Base-by-base conservation (phyloP, 1,284 basidiomycete species). In the Puccinia novopanici region DNA sequence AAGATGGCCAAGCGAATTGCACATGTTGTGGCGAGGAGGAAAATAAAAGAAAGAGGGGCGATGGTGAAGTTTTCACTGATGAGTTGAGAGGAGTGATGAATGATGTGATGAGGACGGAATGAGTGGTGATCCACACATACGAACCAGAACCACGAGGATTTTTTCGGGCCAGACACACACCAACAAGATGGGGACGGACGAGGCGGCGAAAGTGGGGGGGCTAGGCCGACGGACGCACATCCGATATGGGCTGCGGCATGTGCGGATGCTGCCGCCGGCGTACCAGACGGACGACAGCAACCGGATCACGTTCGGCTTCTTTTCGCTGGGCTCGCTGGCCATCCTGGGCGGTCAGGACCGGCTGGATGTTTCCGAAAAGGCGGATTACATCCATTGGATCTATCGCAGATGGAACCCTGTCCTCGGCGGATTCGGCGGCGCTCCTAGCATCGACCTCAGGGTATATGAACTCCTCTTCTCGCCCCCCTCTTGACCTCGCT, bases 301-400 rank as follows among this genome's bases (percentile, higher is more conserved):
- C 83, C 94, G 93, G 83, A 87, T 94, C 83, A 93, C 92, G 1
- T 84, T 94, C 63, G 90, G 88, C n/a, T 95, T 93, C 87, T 95
- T 95, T 84, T 92, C 91, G 83, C 87, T 95, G 19, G 91, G 92
- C 0, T 89, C 90, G 0, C 86, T 95, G 40, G 93, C 94, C 84
- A 86, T 95, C 22, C 88, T 93, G 9, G 90, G 89, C 12, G 84
- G 92, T 3, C 84, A 89, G 13, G 85, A 87, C 8, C 89, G 89
- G 81, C 88, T 88, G 4, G 88, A 84, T 6, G 84, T 87, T 12
- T 83, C 84, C 8, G 90, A 92, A 80, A 89, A 89, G n/a, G 86
- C 88, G 50, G 85, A 84, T 3, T 95, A 92, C 92, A 88, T 87
- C 77, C 88, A 90, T 75, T 97, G 95, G 94, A 89, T 98, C 71